Base-by-base conservation (phyloP, 2,329 filamentous ascomycete genomes). In the Domatiomyces globalis region DNA sequence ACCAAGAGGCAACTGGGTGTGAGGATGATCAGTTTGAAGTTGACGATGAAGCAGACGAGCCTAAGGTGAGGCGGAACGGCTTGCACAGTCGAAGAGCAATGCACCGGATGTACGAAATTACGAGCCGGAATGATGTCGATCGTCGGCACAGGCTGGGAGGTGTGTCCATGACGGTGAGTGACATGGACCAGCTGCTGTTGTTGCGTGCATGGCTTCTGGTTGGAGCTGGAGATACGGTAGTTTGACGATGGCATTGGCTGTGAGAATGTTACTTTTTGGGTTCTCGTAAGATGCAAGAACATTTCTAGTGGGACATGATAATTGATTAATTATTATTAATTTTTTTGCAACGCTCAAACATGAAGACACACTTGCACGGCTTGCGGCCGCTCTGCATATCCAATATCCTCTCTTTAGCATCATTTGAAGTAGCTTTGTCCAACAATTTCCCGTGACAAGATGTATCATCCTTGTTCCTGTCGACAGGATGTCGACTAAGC, bases 31-130 rank as follows among this genome's bases (percentile, higher is more conserved):
- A 39, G 33, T 15, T 5, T 39, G 33, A 39, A 5, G 8, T 39
- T 39, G 33, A 15, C 9, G 33, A 39, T 39, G 33, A 19, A 52
- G 53, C n/a, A 39, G n/a, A 44, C 29, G 64, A 22, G 60, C 64
- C 12, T 63, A 68, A 19, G 63, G 67, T 45, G 67, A 71, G 36
- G 18, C 63, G 65, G 4, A 67, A 65, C 17, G 77, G 78, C 1
- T 70, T 83, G 10, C 63, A 67, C 22, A 81, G 77, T 57, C 68
- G 77, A 42, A 78, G 76, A 58, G 71, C 78, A 8, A 74, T 83
- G 67, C 73, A 81, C 39, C 69, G 79, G 49, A 73, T 72, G 49
- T 80, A 83, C 52, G 71, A 75, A 52, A 84, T 84, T 59, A 78
- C 74, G 51, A 75, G 72, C 54, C 71, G 78, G 59, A 84, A 84